These are phyloP conservation scores for Kwoniella heveanensis DNA, from an alignment of 768 basidiomycete species.

Conservation along the genomic window DNA sequence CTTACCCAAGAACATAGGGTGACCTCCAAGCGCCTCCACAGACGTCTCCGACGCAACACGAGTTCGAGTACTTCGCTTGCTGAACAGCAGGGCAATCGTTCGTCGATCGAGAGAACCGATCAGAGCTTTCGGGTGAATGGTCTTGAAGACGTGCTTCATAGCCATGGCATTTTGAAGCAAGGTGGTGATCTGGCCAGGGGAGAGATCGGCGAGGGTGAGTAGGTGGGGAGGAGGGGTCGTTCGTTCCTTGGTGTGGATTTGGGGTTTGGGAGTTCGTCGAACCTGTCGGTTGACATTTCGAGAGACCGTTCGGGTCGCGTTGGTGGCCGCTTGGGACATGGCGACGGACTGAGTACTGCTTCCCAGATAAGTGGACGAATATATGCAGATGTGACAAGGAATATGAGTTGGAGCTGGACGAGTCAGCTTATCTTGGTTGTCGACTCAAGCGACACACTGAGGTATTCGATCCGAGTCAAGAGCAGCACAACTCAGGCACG, in stretches of 20 bases:
- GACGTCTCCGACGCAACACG: constrained; percentile 85
- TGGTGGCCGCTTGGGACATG: not conserved
- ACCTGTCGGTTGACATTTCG: not conserved
- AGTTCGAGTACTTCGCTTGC: constrained; percentile 90
- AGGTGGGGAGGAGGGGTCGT: constrained; percentile 65
- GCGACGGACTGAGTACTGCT: not conserved
- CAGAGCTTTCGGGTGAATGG: constrained; percentile 14
- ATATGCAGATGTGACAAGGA: no score
- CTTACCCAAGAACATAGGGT: constrained; percentile 81
- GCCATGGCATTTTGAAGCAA: constrained; percentile 67
- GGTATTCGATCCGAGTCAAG: no score
- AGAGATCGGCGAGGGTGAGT: constrained; percentile 85
- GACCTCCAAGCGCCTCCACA: constrained; percentile 75
- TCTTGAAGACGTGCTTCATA: constrained; percentile 52
- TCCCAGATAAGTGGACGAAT: not conserved
- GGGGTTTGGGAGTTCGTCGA: constrained; percentile 7
- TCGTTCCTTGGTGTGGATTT: not conserved
- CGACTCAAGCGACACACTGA: no score
- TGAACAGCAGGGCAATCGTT: constrained; percentile 84
- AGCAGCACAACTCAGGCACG: no score
- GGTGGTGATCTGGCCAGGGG: constrained; percentile 69
- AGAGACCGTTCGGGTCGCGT: not conserved
- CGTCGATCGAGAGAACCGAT: constrained; percentile 60
- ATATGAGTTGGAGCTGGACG: no score
- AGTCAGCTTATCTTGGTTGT: no score